These are phyloP conservation scores for Daldinia loculata DNA, from an alignment of 495 filamentous ascomycete genomes.

Conservation along the genomic window DNA sequence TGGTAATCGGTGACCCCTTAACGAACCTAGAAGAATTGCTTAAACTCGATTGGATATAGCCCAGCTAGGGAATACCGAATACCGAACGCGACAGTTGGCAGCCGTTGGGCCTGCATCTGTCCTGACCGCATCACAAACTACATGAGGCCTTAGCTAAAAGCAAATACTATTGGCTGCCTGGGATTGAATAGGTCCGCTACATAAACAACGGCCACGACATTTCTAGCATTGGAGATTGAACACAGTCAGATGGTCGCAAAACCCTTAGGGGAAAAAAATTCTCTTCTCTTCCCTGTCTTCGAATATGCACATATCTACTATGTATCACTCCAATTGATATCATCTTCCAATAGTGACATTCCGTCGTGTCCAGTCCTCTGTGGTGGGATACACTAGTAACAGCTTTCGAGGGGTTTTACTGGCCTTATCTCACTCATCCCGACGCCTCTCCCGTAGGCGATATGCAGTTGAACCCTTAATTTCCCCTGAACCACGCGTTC, in stretches of 20 bases:
- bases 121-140: conserved; percentile 34
- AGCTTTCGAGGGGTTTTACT: conserved; percentile 25
- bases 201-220: conserved; percentile 28
- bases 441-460: conserved; percentile 36
- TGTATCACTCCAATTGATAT: conserved; percentile 24
- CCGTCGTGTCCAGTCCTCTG: conserved; percentile 31
- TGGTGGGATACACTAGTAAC: conserved; percentile 37
- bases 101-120: conserved; percentile 29
- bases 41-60: conserved; percentile 21
- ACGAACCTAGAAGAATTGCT: conserved; percentile 23
- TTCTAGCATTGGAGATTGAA: conserved; percentile 20
- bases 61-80: conserved; percentile 13
- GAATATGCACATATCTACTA: conserved; percentile 19
- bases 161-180: conserved; percentile 25
- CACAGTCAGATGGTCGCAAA: conserved; percentile 19
- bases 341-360: conserved; percentile 32
- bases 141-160: conserved; percentile 11
- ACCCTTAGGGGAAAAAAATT: conserved; percentile 1
- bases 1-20: not conserved
- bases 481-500: conserved; percentile 39
- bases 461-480: conserved; percentile 29
- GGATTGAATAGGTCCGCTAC: conserved; percentile 27
- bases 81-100: conserved; percentile 35
- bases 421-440: conserved; percentile 42
- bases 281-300: conserved; percentile 30